Base-by-base conservation (phyloP, 1,139 yeast genomes). In the Pichia sp. region DNA sequence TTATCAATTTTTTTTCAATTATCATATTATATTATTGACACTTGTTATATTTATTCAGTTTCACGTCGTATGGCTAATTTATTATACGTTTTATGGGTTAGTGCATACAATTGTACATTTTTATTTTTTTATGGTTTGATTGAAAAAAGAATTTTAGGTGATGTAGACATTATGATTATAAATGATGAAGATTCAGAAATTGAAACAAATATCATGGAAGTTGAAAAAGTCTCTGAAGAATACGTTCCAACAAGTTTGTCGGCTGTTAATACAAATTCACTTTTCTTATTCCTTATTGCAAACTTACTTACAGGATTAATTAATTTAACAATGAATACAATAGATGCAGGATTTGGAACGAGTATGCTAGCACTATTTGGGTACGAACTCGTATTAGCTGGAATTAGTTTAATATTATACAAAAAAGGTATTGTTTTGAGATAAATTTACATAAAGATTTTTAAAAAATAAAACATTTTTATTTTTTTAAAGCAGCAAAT, bases 31-130 rank as follows among this genome's bases (percentile, higher is more conserved):
- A 50, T 64, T 26, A 63, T 73, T 4, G 66, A 68, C 35, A 62
- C 69, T n/a, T 66, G 73, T 6, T 73, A 74, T 43, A 69, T 73
- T 23, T 71, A 71, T 47, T 70, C 70, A 22, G 80, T 87, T 1
- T 87, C 96, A 2, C 75, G 99, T 60, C 74, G 97, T 55, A 70
- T 90, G 55, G 97, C 97, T 1, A 92, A 92, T 59, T 64, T 87
- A 12, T 81, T 95, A 0, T 92, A 92, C 55, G 84, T 87, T 4
- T 60, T 85, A 23, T 87, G 96, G 96, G 89, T 86, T 2, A 82
- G 82, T n/a, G 76, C 94, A 0, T 89, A 81, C 65, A 92, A 90
- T 61, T 66, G 87, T 2, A 73, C 78, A 2, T 75, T 74, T 46
- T 59, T 87, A 27, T 63, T 77, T n/a, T 62, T 76, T 2, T 82